These are phyloP conservation scores for Picea engelmannii DNA, from an alignment of 83 land plant species.

Conservation along the genomic window DNA sequence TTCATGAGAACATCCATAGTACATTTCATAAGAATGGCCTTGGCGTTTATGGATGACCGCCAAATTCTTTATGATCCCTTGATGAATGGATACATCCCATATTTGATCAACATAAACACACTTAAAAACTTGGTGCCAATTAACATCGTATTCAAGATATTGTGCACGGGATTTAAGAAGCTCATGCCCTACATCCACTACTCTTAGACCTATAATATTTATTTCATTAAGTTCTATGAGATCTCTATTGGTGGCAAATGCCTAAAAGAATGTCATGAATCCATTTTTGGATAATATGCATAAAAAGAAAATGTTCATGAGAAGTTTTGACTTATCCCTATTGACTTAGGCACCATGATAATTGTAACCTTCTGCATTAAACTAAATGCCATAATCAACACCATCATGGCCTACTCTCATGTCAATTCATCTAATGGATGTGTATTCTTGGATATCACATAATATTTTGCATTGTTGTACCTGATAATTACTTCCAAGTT, in stretches of 20 bases:
- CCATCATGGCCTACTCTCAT: conserved; percentile 9
- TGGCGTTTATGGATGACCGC: too few species aligned
- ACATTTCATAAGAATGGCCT: too few species aligned
- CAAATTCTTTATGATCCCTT: too few species aligned
- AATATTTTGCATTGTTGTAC: not conserved
- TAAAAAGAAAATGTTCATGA: conserved; percentile 24
- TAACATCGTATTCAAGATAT: too few species aligned
- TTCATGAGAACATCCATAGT: too few species aligned
- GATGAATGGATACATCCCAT: too few species aligned
- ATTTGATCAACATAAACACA: too few species aligned
- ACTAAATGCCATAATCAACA: conserved; percentile 2
- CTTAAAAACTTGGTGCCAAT: too few species aligned
- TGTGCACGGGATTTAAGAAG: too few species aligned
- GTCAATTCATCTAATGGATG: not conserved
- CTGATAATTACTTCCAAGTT: too few species aligned
- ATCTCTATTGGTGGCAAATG: not conserved
- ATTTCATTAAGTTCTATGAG: not conserved
- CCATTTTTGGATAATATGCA: conserved; percentile 23
- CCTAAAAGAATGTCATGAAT: conserved; percentile 25
- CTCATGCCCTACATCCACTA: too few species aligned
- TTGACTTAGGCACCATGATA: not conserved
- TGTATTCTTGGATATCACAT: conserved; percentile 13
- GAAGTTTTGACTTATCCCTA: conserved; percentile 16
- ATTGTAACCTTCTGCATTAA: not conserved
- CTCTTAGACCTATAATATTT: conserved; percentile 1